Conservation (phyloP, 306 rosid genomes). For the Citrullus amarus region DNA sequence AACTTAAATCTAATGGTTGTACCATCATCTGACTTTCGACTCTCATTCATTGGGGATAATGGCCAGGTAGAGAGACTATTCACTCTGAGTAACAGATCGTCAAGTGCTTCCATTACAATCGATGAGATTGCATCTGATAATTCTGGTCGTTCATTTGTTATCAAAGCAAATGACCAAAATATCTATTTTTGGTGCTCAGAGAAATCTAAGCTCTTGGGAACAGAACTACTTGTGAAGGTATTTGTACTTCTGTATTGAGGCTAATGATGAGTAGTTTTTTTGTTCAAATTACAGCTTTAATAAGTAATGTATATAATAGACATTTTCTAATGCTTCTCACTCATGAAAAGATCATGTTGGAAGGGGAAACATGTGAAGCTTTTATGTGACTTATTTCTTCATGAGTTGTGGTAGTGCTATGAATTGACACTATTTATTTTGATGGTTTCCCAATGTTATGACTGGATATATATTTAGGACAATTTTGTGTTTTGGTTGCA, state of each 20-base stretch:
- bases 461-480: background rate
- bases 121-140: conserved; percentile 54
- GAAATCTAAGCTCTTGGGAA: conserved; percentile 81
- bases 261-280: background rate
- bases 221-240: conserved; percentile 74
- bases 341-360: background rate
- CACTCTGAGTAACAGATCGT: conserved; percentile 35
- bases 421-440: background rate
- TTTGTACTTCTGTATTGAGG: background rate
- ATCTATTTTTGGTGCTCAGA: conserved; percentile 88
- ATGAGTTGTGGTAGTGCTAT: background rate
- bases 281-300: background rate
- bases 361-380: background rate
- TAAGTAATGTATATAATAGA: background rate
- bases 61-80: conserved; percentile 52
- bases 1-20: conserved; percentile 57
- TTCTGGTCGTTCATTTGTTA: conserved; percentile 70
- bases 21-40: conserved; percentile 82
- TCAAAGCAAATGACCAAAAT: conserved; percentile 29
- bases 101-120: conserved; percentile 38
- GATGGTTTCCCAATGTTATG: background rate
- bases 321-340: background rate
- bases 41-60: conserved; percentile 78
- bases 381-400: background rate
- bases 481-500: background rate